Conservation (phyloP, 2,329 filamentous ascomycete species). For the Diaporthe helianthi region DNA sequence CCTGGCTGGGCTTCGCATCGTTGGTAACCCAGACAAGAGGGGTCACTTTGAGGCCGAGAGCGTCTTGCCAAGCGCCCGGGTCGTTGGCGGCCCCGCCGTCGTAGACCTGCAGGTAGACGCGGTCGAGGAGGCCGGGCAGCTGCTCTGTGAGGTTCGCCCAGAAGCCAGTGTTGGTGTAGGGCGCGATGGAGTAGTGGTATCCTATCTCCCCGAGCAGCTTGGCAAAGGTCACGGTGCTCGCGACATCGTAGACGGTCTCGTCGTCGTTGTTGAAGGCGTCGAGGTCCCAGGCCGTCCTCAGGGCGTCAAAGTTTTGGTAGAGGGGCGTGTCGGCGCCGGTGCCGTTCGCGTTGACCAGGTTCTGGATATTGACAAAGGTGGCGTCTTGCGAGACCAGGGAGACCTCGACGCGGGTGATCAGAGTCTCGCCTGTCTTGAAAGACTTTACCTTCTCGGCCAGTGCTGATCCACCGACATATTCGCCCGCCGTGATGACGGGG, state of each 20-base stretch:
- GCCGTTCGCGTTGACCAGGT: conserved; percentile 44
- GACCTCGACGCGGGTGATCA: conserved; percentile 47
- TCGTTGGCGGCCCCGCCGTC: conserved; percentile 15
- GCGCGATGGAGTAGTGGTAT: conserved; percentile 49
- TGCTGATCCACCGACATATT: conserved; percentile 36
- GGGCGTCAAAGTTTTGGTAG: conserved; percentile 46
- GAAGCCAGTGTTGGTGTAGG: conserved; percentile 48
- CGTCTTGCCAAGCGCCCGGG: conserved; percentile 11
- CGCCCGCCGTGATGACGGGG: conserved; percentile 23
- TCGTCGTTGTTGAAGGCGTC: conserved; percentile 53
- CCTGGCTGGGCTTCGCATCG: conserved; percentile 15
- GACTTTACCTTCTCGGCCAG: conserved; percentile 53
- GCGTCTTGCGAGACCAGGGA: conserved; percentile 39
- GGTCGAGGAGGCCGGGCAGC: conserved; percentile 35
- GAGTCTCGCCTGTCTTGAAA: conserved; percentile 45
- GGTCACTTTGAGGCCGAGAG: conserved; percentile 9
- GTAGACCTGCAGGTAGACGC: conserved; percentile 26
- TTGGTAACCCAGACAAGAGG: conserved; percentile 20
- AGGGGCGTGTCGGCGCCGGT: conserved; percentile 43
- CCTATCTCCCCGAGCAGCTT: conserved; percentile 47
- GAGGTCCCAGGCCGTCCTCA: conserved; percentile 48
- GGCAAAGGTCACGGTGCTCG: conserved; percentile 48
- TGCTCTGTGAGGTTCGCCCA: conserved; percentile 43
- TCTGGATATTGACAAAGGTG: conserved; percentile 47
- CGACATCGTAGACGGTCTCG: conserved; percentile 48